Evolutionary conservation across 2,329 filamentous ascomycete species (phyloP), one percentile per base, ranked within the genome.

Genomic region (Didymosphaeria variabile): DNA sequence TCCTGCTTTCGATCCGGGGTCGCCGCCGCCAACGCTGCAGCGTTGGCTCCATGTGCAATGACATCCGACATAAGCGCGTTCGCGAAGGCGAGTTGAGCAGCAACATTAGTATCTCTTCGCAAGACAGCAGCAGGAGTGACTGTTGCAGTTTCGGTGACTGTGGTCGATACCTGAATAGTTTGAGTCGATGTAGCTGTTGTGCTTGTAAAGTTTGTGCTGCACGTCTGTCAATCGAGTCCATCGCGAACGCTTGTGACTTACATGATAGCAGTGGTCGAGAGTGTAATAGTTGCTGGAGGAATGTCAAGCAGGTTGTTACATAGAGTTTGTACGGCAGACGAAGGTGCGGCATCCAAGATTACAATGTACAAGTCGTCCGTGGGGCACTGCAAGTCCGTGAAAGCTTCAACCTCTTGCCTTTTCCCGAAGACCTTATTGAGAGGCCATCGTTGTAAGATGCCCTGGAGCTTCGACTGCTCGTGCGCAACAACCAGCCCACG

Each of bases 261-360:
- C 74, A 69, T 51, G 13, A 67, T 71, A 1, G 69, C 68, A 12
- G 71, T 75, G 23, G 62, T 57, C 13, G 72, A 68, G 6, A 65
- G 54, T 10, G 63, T 60, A 10, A 55, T 54, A 23, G 72, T 74
- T 13, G 71, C 60, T 26, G 73, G 70, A 8, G 57, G 56, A 5
- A 75, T 66, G n/a, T 61, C 68, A 38, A 77, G 65, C 66, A 66
- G 70, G 53, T 63, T 67, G 49, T 75, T 74, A 59, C 73, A 76
- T 52, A 76, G 73, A 12, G 51, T 67, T 31, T 68, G 60, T 26
- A 67, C 59, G 17, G 62, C 59, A n/a, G 57, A 44, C 10, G 46
- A 38, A 0, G 59, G 54, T 44, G 62, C 66, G 49, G 53, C 61
- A 47, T 68, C 53, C 26, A 75, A 54, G 15, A 71, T 56, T 9